Conservation (phyloP, 768 basidiomycete species). For the Obba rivulosa region DNA sequence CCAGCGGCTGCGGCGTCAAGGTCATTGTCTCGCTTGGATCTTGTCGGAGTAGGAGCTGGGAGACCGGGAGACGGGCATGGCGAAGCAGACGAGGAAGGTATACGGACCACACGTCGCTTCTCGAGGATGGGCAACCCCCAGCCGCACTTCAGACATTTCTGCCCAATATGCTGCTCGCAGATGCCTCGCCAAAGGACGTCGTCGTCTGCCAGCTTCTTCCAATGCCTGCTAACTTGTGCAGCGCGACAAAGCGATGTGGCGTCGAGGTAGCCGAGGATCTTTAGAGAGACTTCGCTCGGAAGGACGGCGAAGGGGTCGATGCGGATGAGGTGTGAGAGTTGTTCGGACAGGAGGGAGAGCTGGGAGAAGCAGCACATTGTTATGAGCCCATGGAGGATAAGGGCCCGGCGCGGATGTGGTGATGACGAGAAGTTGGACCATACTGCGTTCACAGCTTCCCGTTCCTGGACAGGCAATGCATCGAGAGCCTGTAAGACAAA, state of each 20-base stretch:
- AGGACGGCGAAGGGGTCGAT: slow-evolving; percentile 91
- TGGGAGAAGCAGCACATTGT: slow-evolving; percentile 99
- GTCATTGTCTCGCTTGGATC: slow-evolving; percentile 37
- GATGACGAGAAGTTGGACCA: slow-evolving; percentile 98
- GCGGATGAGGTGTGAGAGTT: slow-evolving; percentile 87
- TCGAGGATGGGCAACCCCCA: slow-evolving; percentile 95
- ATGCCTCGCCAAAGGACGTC: slow-evolving; percentile 93
- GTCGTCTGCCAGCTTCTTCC: slow-evolving; percentile 90
- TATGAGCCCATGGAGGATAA: slow-evolving; percentile 93
- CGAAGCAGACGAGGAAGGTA: slow-evolving; percentile 35
- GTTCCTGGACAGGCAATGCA: slow-evolving; percentile 77
- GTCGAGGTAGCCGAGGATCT: slow-evolving; percentile 84
- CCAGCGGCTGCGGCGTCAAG: slow-evolving; percentile 9
- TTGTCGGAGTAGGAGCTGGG: slow-evolving; percentile 17
- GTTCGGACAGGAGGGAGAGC: slow-evolving; percentile 91
- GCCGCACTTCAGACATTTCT: slow-evolving; percentile 94
- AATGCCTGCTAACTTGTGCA: slow-evolving; percentile 80
- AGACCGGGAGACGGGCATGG: slow-evolving; percentile 21
- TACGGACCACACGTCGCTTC: slow-evolving; percentile 49
- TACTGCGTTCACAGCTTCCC: slow-evolving; percentile 83
- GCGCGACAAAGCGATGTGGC: slow-evolving; percentile 91
- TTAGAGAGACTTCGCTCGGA: slow-evolving; percentile 85
- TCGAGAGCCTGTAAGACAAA: slow-evolving; percentile 70
- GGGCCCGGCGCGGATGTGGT: slow-evolving; percentile 81
- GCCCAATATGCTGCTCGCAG: slow-evolving; percentile 97